Evolutionary conservation across 345 rosid species (phyloP).

Genomic region (Rhodamnia rubescens): DNA sequence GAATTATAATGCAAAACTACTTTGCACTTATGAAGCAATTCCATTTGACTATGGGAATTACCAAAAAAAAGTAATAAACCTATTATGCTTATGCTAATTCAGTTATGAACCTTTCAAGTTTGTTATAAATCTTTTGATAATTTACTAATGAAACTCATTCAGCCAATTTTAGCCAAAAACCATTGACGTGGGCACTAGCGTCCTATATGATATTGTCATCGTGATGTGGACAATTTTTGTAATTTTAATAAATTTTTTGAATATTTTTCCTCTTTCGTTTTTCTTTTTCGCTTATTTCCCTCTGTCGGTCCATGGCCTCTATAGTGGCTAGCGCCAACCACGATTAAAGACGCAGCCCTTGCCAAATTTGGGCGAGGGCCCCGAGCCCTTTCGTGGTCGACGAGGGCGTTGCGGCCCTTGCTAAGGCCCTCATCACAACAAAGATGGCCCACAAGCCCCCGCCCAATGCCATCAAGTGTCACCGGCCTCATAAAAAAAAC

Average conservation of each 20-base stretch:
- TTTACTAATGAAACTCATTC: background rate
- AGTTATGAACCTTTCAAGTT: too few relatives aligned
- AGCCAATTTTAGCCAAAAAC: background rate
- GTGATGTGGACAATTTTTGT: accelerated
- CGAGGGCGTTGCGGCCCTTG: background rate
- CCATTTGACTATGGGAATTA: background rate
- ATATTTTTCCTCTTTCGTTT: background rate
- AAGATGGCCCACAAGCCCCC: too few relatives aligned
- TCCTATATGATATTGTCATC: accelerated
- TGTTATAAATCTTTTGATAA: background rate
- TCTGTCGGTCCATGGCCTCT: accelerated
- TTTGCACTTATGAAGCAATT: background rate
- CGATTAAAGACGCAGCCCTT: too few relatives aligned
- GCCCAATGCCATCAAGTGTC: too few relatives aligned
- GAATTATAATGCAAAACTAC: background rate
- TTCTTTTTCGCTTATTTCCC: background rate
- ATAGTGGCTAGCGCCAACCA: too few relatives aligned
- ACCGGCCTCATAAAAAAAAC: background rate
- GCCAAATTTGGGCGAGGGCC: too few relatives aligned
- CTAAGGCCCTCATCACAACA: background rate
- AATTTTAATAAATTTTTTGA: background rate
- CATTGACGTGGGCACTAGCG: accelerated
- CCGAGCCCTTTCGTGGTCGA: background rate
- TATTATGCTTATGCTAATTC: too few relatives aligned
- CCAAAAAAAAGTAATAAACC: too few relatives aligned